A percentile compares a stretch with the other conserved stretches of the same genome.
Conservation (phyloP, 345 rosid species). For the Eucalyptus microcorys region DNA sequence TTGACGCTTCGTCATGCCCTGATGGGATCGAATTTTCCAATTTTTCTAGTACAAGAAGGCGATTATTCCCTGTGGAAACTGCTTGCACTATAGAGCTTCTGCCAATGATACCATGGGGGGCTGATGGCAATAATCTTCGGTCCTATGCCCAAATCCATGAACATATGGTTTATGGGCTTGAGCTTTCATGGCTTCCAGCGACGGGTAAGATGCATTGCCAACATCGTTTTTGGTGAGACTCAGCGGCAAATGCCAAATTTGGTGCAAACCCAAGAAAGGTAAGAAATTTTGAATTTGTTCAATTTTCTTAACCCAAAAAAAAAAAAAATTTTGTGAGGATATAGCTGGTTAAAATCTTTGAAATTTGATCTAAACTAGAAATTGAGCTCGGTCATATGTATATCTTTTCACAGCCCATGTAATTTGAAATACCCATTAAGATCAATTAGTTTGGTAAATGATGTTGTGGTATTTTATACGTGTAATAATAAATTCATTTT, state of each 20-base stretch:
- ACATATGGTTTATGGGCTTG: not conserved
- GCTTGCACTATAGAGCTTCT: not conserved
- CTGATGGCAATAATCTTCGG: not conserved
- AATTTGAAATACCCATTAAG: not conserved
- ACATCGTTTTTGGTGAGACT: not conserved
- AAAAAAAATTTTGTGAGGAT: fast-evolving
- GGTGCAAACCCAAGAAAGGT: not conserved
- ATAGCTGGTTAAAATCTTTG: not conserved
- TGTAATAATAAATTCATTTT: not conserved
- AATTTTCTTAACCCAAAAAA: not conserved
- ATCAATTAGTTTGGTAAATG: not conserved
- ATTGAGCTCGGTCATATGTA: not conserved
- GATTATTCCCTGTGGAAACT: fast-evolving
- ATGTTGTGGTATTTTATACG: not conserved
- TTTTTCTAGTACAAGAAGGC: not conserved
- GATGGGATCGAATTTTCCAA: not conserved
- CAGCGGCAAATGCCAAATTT: not conserved
- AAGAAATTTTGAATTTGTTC: not conserved
- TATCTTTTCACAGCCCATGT: not conserved
- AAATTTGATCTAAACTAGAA: not conserved
- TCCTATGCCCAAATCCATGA: not conserved
- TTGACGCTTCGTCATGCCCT: fast-evolving
- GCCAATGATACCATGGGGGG: not conserved
- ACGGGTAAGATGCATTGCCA: not conserved
- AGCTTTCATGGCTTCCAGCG: not conserved